Evolutionary conservation across 1,139 yeast genomes (phyloP), one percentile per base, ranked within the genome.

Genomic region (Hanseniaspora uvarum): DNA sequence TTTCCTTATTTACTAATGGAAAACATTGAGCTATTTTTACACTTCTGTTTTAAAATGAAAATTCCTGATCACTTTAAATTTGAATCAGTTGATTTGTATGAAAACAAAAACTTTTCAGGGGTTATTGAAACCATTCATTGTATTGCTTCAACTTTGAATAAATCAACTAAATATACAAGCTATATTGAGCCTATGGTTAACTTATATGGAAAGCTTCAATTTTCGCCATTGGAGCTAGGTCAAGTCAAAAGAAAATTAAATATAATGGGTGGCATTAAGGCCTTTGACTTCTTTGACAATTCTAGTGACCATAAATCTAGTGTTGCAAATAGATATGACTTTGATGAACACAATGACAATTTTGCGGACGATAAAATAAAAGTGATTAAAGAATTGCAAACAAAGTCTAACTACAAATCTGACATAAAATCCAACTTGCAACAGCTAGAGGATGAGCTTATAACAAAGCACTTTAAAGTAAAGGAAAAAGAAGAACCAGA

Each of bases 51-150:
- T 55, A 78, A 73, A 58, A 75, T 87, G 59, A 81, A 80, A 34
- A 80, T 92, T 60, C 98, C 98, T 0, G 94, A 81, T 60, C 73
- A 88, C 53, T 92, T 89, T 65, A 75, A 87, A 47, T 92, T 92
- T 65, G 97, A 89, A 65, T 75, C 89, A 56, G 88, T 95, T 1
- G 99, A 92, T 68, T 73, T 92, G 44, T 94, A 88, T 68, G 97
- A 92, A 65, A 85, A 86, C 62, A 89, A 88, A 62, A 86, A 92
- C 63, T 78, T 89, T 23, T 97, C 98, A 21, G 89, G 87, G 64
- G 97, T 94, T 23, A 85, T 94, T 68, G 89, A 88, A 66, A 88
- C 97, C 62, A 72, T 92, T 43, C 96, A 92, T 69, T 96, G 96
- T 1, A 72, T 92, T 61, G 82, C 92, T 46, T 67, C 81, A 80